Conservation (phyloP, 1,284 basidiomycete genomes). For the Trametes sp. region DNA sequence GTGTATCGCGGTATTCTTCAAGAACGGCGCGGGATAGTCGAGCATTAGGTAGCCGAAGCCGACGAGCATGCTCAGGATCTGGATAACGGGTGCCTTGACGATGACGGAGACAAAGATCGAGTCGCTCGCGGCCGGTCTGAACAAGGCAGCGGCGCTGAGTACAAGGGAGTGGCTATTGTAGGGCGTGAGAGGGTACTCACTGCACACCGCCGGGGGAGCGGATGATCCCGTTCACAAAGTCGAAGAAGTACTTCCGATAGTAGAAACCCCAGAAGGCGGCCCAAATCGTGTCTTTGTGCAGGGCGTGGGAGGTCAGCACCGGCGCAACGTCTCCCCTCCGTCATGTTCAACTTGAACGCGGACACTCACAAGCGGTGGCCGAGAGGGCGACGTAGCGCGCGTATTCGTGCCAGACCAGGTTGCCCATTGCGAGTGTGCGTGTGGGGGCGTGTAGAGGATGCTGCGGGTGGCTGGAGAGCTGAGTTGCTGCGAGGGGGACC, state of each 20-base stretch:
- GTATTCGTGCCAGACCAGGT: constrained; percentile 85
- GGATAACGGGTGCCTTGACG: constrained; percentile 77
- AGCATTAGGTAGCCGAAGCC: constrained; percentile 65
- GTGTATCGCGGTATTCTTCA: constrained; percentile 65
- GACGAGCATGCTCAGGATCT: constrained; percentile 67
- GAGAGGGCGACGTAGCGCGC: constrained; percentile 75
- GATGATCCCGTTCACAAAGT: constrained; percentile 75
- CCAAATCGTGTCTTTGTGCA: constrained; percentile 74
- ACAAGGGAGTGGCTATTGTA: constrained; percentile 11
- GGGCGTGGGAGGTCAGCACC: constrained; percentile 17
- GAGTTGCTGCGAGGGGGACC: constrained; percentile 29
- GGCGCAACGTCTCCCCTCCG: constrained; percentile 3
- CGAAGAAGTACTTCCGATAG: constrained; percentile 93
- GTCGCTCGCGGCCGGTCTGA: constrained; percentile 69
- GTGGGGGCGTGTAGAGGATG: background rate
- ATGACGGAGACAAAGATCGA: constrained; percentile 74
- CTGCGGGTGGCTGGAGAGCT: background rate
- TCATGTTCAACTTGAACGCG: constrained; percentile 6
- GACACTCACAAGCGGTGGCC: constrained; percentile 75
- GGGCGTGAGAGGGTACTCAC: constrained; percentile 55
- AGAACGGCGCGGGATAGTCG: constrained; percentile 68
- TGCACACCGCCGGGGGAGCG: constrained; percentile 82
- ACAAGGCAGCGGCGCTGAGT: constrained; percentile 4
- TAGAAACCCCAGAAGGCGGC: constrained; percentile 78
- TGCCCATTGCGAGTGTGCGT: constrained; percentile 65